Evolutionary conservation across 805 yeast genomes (phyloP), one percentile per base, ranked within the genome.

Genomic region (Schizosaccharomyces osmophilus): DNA sequence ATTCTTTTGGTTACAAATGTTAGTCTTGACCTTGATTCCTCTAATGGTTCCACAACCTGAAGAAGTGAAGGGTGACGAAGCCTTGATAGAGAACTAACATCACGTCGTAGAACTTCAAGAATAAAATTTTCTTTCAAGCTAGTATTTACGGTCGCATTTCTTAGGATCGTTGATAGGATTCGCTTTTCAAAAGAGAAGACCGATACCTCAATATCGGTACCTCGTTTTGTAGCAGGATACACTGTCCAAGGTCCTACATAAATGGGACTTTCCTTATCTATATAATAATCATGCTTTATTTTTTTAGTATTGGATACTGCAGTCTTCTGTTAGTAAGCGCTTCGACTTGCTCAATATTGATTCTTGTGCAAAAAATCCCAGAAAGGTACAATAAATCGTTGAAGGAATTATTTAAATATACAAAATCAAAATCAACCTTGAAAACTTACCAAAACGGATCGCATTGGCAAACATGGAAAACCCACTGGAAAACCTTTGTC

Each of bases 31-130:
- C 83, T 83, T 45, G 90, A 85, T 65, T 88, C 95, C 70, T 93
- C 97, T 64, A 89, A 71, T 0, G 95, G 95, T 69, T 94, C 98
- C 45, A 86, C 79, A 2, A 93, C 76, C 1, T 88, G 82, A 58
- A 93, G 72, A 32, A 93, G 77, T 65, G 87, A 83, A 0, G 99
- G 98, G 70, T 93, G 99, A 66, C 88, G 84, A 66, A 93, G 74
- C 68, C 83, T 85, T 19, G 94, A 80, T 68, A 89, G 73, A 64
- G 84, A 83, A 26, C 80, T 73, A 1, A 87, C 83, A 66, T 88
- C 93, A 32, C 74, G 73, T 51, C 57, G 31, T 29, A 51, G n/a
- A 11, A 24, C 17, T 17, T 51, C 36, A 17, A 51, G 32, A 11
- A 51, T 17, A 11, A 6, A 24, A 17, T 51, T 29, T 9, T 17